Evolutionary conservation across 148 eudicot species (phyloP).

Genomic region (Pharnaceum exiguum): DNA sequence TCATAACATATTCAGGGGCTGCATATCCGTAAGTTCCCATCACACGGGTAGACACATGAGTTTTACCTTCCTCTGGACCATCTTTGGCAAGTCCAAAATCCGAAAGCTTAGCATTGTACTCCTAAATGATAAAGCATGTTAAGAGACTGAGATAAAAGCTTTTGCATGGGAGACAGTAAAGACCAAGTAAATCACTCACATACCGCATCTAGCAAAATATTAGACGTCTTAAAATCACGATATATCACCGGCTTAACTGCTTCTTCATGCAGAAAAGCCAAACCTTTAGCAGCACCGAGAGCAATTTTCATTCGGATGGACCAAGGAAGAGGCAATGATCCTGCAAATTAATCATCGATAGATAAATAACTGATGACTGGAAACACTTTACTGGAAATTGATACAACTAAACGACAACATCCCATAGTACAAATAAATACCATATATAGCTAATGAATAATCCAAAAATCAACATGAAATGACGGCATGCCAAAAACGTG

Average conservation of each 20-base stretch:
- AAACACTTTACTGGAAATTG: background rate
- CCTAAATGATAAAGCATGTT: constrained; percentile 45
- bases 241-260: constrained; percentile 89
- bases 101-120: constrained; percentile 89
- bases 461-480: no score
- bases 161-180: background rate
- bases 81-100: constrained; percentile 98
- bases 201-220: constrained; percentile 93
- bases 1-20: constrained; percentile 64
- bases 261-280: constrained; percentile 97
- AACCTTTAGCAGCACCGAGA: constrained; percentile 86
- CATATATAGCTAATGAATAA: no score
- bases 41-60: constrained; percentile 95
- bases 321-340: constrained; percentile 94
- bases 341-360: constrained; percentile 29
- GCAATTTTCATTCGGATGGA: constrained; percentile 94
- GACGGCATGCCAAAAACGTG: no score
- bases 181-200: constrained; percentile 17
- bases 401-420: background rate
- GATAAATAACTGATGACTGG: background rate
- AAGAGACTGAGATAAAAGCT: constrained; percentile 18
- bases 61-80: constrained; percentile 94
- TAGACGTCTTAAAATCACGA: constrained; percentile 96
- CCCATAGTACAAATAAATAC: no score
- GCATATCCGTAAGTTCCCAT: constrained; percentile 99